A percentile compares a stretch with the other conserved stretches of the same genome.
Evolutionary conservation across 345 rosid genomes (phyloP).

Genomic region (Anacardium occidentale): DNA sequence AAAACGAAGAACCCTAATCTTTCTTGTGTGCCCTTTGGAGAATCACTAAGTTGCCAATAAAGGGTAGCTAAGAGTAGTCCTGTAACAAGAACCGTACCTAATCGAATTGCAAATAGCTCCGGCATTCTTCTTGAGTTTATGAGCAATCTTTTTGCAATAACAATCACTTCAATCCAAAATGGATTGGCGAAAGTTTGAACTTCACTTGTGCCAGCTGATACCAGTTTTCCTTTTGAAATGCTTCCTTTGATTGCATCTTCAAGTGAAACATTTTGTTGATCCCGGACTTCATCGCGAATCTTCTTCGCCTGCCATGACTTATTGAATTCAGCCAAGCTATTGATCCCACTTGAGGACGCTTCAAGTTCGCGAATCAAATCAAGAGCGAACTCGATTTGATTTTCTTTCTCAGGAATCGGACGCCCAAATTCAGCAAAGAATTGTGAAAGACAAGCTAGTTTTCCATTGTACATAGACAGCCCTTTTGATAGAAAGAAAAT

Average conservation of each 20-base stretch:
- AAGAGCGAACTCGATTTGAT: conserved; percentile 34
- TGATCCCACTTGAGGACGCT: conserved; percentile 12
- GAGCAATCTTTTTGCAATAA: conserved; percentile 29
- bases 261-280: not conserved
- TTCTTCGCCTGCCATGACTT: not conserved
- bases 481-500: conserved; percentile 36
- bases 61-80: conserved; percentile 33
- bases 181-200: conserved; percentile 32
- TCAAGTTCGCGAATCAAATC: conserved; percentile 34
- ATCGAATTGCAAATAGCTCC: not conserved
- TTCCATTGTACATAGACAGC: conserved; percentile 26
- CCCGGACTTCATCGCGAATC: too few relatives aligned
- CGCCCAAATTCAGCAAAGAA: conserved; percentile 31
- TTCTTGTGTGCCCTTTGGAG: conserved; percentile 41
- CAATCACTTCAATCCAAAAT: conserved; percentile 32
- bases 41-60: conserved; percentile 21
- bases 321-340: conserved; percentile 5
- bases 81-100: conserved; percentile 13
- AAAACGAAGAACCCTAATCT: conserved; percentile 51
- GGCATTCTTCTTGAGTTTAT: conserved; percentile 23
- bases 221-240: conserved; percentile 17
- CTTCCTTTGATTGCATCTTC: conserved; percentile 18
- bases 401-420: conserved; percentile 28
- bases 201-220: not conserved
- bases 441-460: conserved; percentile 20